Conservation (phyloP, 345 rosid genomes). For the Eutrema heterophyllum region DNA sequence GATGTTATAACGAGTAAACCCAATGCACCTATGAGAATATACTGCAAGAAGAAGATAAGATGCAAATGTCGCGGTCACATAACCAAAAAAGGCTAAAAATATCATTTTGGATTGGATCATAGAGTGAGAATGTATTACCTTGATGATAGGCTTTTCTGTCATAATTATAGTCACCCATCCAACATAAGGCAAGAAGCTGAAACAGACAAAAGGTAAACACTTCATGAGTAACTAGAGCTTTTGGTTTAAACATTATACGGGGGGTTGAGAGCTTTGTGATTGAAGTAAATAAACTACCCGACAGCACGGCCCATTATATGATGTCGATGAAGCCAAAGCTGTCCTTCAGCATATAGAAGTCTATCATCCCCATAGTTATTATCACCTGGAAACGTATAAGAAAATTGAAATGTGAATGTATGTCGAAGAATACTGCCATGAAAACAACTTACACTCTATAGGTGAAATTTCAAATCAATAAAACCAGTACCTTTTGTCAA, state of each 20-base stretch:
- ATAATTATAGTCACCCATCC: constrained; percentile 98
- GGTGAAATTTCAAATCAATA: not conserved
- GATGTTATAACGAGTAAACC: constrained; percentile 89
- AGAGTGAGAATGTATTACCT: constrained; percentile 39
- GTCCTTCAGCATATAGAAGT: constrained; percentile 80
- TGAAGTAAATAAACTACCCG: constrained; percentile 45
- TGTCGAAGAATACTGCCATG: not conserved
- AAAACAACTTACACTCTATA: not conserved
- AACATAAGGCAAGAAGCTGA: constrained; percentile 81
- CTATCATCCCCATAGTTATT: constrained; percentile 81
- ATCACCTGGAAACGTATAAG: constrained; percentile 44
- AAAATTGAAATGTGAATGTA: not conserved
- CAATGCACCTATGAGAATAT: constrained; percentile 77
- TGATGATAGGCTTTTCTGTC: constrained; percentile 92
- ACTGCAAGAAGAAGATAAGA: constrained; percentile 42
- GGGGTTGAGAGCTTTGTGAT: not conserved
- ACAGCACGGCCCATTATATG: constrained; percentile 93
- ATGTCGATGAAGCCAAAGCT: constrained; percentile 76
- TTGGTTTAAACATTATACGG: not conserved
- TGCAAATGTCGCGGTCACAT: not conserved
- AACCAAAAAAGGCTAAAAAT: not conserved
- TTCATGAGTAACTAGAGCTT: not conserved
- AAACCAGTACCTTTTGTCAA: constrained; percentile 78
- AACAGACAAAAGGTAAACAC: not conserved
- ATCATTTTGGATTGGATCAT: not conserved